These are phyloP conservation scores for Xylaria hypoxylon DNA, from an alignment of 2,329 filamentous ascomycete genomes.

Conservation along the genomic window DNA sequence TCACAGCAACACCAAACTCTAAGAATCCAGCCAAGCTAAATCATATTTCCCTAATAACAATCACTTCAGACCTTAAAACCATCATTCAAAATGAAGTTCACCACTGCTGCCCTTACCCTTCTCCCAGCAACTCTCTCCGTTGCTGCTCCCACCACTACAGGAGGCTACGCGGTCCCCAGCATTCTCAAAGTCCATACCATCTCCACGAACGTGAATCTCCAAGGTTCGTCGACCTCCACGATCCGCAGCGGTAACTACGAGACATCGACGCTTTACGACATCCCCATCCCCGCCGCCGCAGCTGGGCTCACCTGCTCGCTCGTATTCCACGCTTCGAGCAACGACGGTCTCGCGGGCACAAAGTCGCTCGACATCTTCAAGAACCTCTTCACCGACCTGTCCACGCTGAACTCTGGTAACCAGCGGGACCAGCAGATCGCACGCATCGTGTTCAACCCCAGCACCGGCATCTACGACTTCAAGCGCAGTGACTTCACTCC, in stretches of 20 bases:
- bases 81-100: slow-evolving; percentile 45
- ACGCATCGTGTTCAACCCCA: slow-evolving; percentile 42
- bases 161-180: slow-evolving; percentile 44
- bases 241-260: slow-evolving; percentile 40
- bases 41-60: not conserved
- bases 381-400: slow-evolving; percentile 44
- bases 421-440: slow-evolving; percentile 43
- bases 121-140: slow-evolving; percentile 44
- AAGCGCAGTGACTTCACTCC: slow-evolving; percentile 40
- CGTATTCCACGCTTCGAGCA: slow-evolving; percentile 39
- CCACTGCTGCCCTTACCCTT: slow-evolving; percentile 41
- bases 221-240: slow-evolving; percentile 27
- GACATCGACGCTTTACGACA: slow-evolving; percentile 46
- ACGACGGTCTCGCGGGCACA: slow-evolving; percentile 38
- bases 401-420: slow-evolving; percentile 41
- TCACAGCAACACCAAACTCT: slow-evolving; percentile 1
- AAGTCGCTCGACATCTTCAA: slow-evolving; percentile 45
- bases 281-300: slow-evolving; percentile 43
- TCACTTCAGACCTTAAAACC: slow-evolving; percentile 2
- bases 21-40: not conserved
- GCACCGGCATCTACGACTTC: slow-evolving; percentile 42
- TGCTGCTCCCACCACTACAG: slow-evolving; percentile 42
- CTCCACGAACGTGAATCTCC: slow-evolving; percentile 39
- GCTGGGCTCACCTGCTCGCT: slow-evolving; percentile 45
- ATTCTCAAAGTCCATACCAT: slow-evolving; percentile 45